Conservation (phyloP, 441 rosid species). For the Omphalea diandra region DNA sequence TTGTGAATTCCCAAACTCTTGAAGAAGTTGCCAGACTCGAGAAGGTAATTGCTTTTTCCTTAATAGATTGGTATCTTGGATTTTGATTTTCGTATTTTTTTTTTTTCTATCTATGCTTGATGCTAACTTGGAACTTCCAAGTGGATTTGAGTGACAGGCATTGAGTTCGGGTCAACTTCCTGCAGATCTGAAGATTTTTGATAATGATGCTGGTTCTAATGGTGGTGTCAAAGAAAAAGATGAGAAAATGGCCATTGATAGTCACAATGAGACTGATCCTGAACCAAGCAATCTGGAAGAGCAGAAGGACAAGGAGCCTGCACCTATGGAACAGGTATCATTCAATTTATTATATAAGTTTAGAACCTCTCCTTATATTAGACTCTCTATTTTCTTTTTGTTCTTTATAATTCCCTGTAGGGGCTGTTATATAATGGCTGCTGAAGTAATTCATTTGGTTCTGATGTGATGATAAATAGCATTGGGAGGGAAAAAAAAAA, state of each 20-base stretch:
- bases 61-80: slow-evolving; percentile 9
- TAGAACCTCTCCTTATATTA: not conserved
- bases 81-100: too few relatives aligned
- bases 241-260: slow-evolving; percentile 40
- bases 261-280: slow-evolving; percentile 28
- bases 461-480: not conserved
- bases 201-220: slow-evolving; percentile 30
- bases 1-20: slow-evolving; percentile 95
- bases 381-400: not conserved
- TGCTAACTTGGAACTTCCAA: slow-evolving; percentile 23
- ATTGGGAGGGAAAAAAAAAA: not conserved
- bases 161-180: slow-evolving; percentile 93
- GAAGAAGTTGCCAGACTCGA: slow-evolving; percentile 99
- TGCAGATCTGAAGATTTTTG: slow-evolving; percentile 63
- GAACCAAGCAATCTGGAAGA: slow-evolving; percentile 34
- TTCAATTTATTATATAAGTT: not conserved
- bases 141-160: slow-evolving; percentile 56
- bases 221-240: slow-evolving; percentile 37
- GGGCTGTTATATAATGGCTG: not conserved
- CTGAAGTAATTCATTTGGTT: not conserved
- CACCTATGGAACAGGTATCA: slow-evolving; percentile 72
- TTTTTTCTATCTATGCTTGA: too few relatives aligned
- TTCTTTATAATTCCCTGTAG: not conserved
- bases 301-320: slow-evolving; percentile 46
- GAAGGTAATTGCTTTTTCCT: slow-evolving; percentile 47